Base-by-base conservation (phyloP, 768 basidiomycete species). In the Xerocomellus chrysenteron region DNA sequence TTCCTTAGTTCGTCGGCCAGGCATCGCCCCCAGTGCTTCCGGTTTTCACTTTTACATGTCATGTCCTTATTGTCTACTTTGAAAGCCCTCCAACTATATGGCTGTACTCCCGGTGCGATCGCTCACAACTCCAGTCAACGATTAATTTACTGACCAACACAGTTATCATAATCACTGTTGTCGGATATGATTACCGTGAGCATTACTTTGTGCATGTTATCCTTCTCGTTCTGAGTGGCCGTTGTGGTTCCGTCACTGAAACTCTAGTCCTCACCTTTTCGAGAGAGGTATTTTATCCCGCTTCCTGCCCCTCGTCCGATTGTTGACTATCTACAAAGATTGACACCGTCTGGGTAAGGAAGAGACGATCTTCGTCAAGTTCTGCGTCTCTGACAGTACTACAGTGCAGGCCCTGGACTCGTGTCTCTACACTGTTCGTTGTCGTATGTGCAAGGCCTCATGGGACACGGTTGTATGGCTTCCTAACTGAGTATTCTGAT, bases 371-470 rank as follows among this genome's bases (percentile, higher is more conserved):
- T 3, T 7, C 3, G 5, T 16, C 19, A 7, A 5, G 1, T 43
- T 17, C 4, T 9, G 0, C 3, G 10, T 21, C 21, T 46, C 44
- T 60, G 45, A 61, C 24, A 9, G 6, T n/a, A 14, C 5, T 19
- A 21, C 17, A 62, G 61, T 24, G 52, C 19, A 52, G 45, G 41
- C 36, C 33, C 10, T 63, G 60, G 61, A 63, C 61, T 13, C 41
- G 36, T 52, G 55, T 66, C 12, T 66, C 64, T 5, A 37, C 45
- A 2, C 1, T 66, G 1, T 65, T 66, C 33, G 9, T 64, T 12
- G 1, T 66, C 1, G 64, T 65, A 26, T 10, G 64, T 53, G n/a
- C 24, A 16, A 7, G 7, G 2, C 9, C 19, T 37, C 21, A 10
- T n/a, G 2, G 12, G 11, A n/a, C 19, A 17, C 21, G 21, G 21